phyloP scores from a whole-genome alignment of 441 rosid species.

The Mallotus japonicus region DNA sequence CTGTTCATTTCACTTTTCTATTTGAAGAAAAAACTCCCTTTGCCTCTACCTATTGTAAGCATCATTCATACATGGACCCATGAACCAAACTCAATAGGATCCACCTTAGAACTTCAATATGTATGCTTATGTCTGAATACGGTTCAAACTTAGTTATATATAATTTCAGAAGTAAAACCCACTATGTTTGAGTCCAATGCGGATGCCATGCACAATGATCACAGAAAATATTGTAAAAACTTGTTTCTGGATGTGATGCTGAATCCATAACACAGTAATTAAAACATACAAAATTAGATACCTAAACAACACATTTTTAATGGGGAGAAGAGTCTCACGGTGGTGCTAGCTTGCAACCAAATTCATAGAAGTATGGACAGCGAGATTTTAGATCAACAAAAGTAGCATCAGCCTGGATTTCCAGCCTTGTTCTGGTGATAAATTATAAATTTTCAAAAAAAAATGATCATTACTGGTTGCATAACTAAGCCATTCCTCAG shows the following conservation, averaged over 20 bases:
- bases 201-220: too few species aligned
- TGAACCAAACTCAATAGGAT: too few species aligned
- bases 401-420: slow-evolving; percentile 93
- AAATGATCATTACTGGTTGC: not conserved
- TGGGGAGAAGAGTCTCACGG: slow-evolving; percentile 46
- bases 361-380: slow-evolving; percentile 68
- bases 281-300: too few species aligned
- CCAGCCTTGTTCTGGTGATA: slow-evolving; percentile 64
- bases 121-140: too few species aligned
- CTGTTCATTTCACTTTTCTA: not conserved
- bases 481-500: not conserved
- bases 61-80: not conserved
- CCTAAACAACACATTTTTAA: too few species aligned
- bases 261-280: too few species aligned
- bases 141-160: too few species aligned
- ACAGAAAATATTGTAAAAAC: not conserved
- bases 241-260: too few species aligned
- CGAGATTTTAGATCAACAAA: slow-evolving; percentile 80
- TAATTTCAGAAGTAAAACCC: too few species aligned
- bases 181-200: too few species aligned
- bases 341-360: slow-evolving; percentile 83
- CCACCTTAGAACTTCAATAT: too few species aligned
- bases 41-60: not conserved
- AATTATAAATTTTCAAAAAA: slow-evolving; percentile 6
- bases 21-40: not conserved